Conservation (phyloP, 2,329 filamentous ascomycete genomes). For the Corniculantispora saksenae region DNA sequence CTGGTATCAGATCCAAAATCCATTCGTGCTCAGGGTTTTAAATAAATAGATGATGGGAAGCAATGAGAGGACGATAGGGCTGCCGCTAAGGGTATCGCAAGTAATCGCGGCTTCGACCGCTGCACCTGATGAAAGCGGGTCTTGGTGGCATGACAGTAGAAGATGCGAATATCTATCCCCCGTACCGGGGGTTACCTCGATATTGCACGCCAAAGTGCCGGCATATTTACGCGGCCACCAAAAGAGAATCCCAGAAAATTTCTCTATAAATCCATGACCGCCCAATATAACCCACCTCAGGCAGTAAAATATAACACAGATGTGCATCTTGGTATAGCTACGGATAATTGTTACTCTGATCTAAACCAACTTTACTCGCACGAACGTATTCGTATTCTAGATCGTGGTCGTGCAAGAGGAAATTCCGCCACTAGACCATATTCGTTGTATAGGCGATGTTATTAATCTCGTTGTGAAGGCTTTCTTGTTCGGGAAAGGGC, state of each 20-base stretch:
- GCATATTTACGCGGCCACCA: neutral
- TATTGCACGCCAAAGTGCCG: neutral
- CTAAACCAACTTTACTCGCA: neutral
- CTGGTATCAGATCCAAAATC: neutral
- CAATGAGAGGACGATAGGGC: conserved; percentile 11
- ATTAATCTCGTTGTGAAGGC: too few species aligned
- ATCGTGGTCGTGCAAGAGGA: too few species aligned
- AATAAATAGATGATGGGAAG: neutral
- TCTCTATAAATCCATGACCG: neutral
- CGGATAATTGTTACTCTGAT: neutral
- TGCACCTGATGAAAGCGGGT: conserved; percentile 15
- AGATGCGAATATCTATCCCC: neutral
- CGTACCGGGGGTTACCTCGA: neutral
- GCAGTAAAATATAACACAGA: neutral
- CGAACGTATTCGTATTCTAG: conserved; percentile 6
- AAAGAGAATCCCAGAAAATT: neutral
- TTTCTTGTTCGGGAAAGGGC: too few species aligned
- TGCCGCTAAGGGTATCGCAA: neutral
- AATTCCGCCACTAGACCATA: too few species aligned
- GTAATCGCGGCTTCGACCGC: neutral
- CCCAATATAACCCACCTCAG: neutral
- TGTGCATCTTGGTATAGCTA: too few species aligned
- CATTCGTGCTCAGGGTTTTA: neutral
- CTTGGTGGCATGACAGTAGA: neutral
- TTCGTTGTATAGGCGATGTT: too few species aligned